phyloP scores from a whole-genome alignment of 2,329 filamentous ascomycete genomes.

The Aspergillus unguis region DNA sequence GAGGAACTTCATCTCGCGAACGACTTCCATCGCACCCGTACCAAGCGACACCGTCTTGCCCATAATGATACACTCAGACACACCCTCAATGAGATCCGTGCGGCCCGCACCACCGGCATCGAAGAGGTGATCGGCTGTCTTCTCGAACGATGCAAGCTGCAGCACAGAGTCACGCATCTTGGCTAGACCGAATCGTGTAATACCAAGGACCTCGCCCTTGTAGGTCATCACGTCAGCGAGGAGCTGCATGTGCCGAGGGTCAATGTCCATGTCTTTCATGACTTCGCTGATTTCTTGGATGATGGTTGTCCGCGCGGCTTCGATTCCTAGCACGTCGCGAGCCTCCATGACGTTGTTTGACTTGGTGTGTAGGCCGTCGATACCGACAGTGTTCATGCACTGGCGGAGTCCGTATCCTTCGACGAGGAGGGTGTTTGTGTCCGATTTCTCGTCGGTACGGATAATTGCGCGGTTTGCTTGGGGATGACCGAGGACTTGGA shows the following conservation, averaged over 20 bases:
- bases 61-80: slow-evolving; percentile 97
- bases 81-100: slow-evolving; percentile 85
- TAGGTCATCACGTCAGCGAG: slow-evolving; percentile 98
- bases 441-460: slow-evolving; percentile 68
- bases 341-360: slow-evolving; percentile 92
- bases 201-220: slow-evolving; percentile 94
- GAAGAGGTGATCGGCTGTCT: slow-evolving; percentile 96
- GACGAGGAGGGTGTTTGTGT: slow-evolving; percentile 72
- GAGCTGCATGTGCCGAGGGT: slow-evolving; percentile 95
- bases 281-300: slow-evolving; percentile 82
- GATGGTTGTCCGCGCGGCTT: slow-evolving; percentile 86
- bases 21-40: slow-evolving; percentile 88
- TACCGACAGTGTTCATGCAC: slow-evolving; percentile 92
- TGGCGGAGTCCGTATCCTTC: slow-evolving; percentile 88
- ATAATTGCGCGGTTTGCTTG: slow-evolving; percentile 85
- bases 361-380: slow-evolving; percentile 69
- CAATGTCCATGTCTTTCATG: slow-evolving; percentile 93
- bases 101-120: slow-evolving; percentile 92
- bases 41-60: slow-evolving; percentile 90
- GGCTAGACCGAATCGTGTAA: slow-evolving; percentile 90
- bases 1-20: slow-evolving; percentile 68
- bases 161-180: slow-evolving; percentile 96
- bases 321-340: slow-evolving; percentile 83
- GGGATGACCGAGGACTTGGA: slow-evolving; percentile 87
- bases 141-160: slow-evolving; percentile 94